A percentile compares a stretch with the other conserved stretches of the same genome.
phyloP scores from a whole-genome alignment of 2,329 filamentous ascomycete species.

The Lecanicillium sp. region DNA sequence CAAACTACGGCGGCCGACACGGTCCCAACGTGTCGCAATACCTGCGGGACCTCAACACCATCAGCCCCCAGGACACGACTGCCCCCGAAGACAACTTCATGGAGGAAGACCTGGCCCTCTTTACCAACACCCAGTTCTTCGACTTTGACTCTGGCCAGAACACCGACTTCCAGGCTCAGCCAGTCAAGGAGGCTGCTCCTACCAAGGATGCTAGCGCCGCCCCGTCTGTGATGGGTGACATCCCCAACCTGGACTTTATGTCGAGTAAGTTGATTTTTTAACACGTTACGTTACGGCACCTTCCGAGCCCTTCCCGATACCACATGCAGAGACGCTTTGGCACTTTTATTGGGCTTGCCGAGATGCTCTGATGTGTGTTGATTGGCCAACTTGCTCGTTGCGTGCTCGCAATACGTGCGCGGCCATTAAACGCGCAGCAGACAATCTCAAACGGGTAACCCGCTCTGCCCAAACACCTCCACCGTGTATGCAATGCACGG shows the following conservation, averaged over 20 bases:
- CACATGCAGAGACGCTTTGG: not conserved
- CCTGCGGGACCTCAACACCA: constrained; percentile 75
- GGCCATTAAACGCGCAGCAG: not conserved
- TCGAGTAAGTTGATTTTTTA: constrained; percentile 32
- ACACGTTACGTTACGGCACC: not conserved
- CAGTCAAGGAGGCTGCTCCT: constrained; percentile 34
- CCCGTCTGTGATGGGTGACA: constrained; percentile 36
- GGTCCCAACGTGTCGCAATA: constrained; percentile 86
- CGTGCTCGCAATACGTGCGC: not conserved
- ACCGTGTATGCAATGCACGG: not conserved
- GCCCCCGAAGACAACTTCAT: constrained; percentile 53
- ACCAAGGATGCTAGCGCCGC: constrained; percentile 29
- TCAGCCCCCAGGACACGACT: constrained; percentile 50
- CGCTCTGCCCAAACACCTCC: no score
- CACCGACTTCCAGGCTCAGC: constrained; percentile 46
- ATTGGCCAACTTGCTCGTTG: not conserved
- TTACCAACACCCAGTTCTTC: constrained; percentile 77
- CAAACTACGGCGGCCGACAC: constrained; percentile 67
- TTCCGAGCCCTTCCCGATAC: no score
- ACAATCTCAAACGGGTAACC: no score
- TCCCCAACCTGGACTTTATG: constrained; percentile 42
- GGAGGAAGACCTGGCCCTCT: constrained; percentile 68
- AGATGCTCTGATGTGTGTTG: no score
- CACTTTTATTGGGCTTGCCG: no score
- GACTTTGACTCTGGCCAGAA: constrained; percentile 65